Base-by-base conservation (phyloP, 768 basidiomycete species). In the Mycena chlorophos region DNA sequence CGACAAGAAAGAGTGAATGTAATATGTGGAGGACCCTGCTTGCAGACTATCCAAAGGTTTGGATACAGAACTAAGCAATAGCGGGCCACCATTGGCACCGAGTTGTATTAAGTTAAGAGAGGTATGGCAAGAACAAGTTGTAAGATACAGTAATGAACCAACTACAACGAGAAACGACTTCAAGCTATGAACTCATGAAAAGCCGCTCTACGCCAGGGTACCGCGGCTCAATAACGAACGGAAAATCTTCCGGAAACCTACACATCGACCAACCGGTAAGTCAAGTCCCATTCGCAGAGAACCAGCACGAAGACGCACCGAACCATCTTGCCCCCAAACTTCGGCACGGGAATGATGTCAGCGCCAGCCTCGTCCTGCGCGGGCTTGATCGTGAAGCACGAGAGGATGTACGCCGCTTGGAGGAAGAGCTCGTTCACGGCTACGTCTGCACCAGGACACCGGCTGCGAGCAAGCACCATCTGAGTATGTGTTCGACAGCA, bases 1-100 rank as follows among this genome's bases (percentile, higher is more conserved):
- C 19, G 95, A 97, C 71, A 83, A 74, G 65, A 79, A 78, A 53
- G 29, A 25, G 45, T 42, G n/a, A 42, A 42, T n/a, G n/a, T n/a
- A n/a, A n/a, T n/a, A n/a, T n/a, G n/a, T n/a, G n/a, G n/a, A n/a
- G n/a, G n/a, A n/a, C n/a, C n/a, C n/a, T n/a, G n/a, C n/a, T n/a
- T n/a, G n/a, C n/a, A n/a, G n/a, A n/a, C n/a, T n/a, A n/a, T n/a
- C n/a, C n/a, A n/a, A n/a, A n/a, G n/a, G n/a, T n/a, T n/a, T n/a
- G n/a, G n/a, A n/a, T n/a, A n/a, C n/a, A n/a, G n/a, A n/a, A n/a
- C n/a, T n/a, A n/a, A n/a, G n/a, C n/a, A n/a, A n/a, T n/a, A n/a
- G n/a, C n/a, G n/a, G n/a, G n/a, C n/a, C n/a, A n/a, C n/a, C n/a
- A n/a, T n/a, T n/a, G n/a, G n/a, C n/a, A n/a, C n/a, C n/a, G n/a